These are phyloP conservation scores for Gnaphalium uliginosum DNA, from an alignment of 129 eudicot genomes.

Conservation along the genomic window DNA sequence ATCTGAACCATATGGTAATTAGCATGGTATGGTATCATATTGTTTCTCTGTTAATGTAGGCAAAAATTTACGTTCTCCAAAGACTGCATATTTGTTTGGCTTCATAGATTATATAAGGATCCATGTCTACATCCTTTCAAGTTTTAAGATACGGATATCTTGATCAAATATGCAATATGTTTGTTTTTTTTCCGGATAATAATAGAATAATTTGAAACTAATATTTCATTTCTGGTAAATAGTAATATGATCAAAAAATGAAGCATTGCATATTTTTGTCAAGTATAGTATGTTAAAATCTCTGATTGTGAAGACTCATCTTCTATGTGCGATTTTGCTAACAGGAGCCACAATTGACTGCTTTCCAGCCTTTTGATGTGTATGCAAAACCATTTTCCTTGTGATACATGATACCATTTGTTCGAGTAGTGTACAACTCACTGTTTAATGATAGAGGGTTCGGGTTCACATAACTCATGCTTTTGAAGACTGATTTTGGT, in stretches of 20 bases:
- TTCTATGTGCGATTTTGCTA: conserved; percentile 10
- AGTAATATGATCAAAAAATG: not conserved
- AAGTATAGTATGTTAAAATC: not conserved
- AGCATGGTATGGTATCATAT: not conserved
- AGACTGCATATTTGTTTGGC: not conserved
- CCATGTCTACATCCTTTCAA: not conserved
- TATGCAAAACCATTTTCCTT: conserved; percentile 39
- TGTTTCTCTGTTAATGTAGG: too few relatives aligned
- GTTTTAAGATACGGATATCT: not conserved
- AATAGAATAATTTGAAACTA: not conserved
- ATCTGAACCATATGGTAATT: conserved; percentile 1
- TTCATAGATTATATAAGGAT: not conserved
- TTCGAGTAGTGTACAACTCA: conserved; percentile 18
- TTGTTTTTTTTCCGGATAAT: too few relatives aligned
- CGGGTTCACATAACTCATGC: not conserved
- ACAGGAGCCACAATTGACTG: conserved; percentile 92
- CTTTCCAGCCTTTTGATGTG: conserved; percentile 47
- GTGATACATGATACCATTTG: conserved; percentile 6
- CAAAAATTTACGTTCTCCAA: too few relatives aligned
- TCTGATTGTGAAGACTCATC: not conserved
- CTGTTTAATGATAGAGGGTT: conserved; percentile 11
- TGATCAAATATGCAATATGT: not conserved
- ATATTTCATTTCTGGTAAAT: not conserved
- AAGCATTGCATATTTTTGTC: not conserved
- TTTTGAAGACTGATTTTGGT: not conserved